These are phyloP conservation scores for Cicer yamashitae DNA, from an alignment of 306 rosid genomes.

Conservation along the genomic window DNA sequence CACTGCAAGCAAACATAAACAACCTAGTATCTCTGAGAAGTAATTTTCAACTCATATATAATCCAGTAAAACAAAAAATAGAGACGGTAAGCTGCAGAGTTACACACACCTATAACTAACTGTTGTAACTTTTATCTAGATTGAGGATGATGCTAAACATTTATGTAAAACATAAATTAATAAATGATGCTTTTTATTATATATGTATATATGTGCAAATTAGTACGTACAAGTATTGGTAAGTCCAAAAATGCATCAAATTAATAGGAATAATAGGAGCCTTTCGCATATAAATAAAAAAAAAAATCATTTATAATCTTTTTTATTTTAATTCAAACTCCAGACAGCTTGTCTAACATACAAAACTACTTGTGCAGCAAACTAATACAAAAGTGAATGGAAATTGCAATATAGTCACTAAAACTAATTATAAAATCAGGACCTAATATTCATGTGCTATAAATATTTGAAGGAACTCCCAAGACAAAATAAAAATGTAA, in stretches of 20 bases:
- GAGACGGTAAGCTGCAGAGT: background rate
- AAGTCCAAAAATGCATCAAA: background rate
- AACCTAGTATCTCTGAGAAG: background rate
- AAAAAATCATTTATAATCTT: background rate
- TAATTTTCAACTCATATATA: background rate
- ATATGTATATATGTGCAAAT: background rate
- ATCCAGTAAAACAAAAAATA: background rate
- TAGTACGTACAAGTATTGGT: background rate
- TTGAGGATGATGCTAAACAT: background rate
- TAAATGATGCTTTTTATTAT: background rate
- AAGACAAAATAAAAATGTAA: no score
- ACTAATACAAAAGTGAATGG: background rate
- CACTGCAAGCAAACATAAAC: slow-evolving; percentile 10
- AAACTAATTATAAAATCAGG: background rate
- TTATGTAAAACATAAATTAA: background rate
- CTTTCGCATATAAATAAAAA: background rate
- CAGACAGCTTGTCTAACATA: background rate
- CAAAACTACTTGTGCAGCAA: slow-evolving; percentile 3
- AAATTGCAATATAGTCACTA: background rate
- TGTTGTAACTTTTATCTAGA: background rate
- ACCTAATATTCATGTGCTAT: background rate
- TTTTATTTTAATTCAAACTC: background rate
- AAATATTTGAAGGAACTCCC: no score
- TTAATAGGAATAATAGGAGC: background rate
- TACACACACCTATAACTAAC: background rate